Percentiles rank a stretch among this genome's conserved stretches.
Conservation (phyloP, 176 grass and related monocot species). For the Aegilops umbellulata region DNA sequence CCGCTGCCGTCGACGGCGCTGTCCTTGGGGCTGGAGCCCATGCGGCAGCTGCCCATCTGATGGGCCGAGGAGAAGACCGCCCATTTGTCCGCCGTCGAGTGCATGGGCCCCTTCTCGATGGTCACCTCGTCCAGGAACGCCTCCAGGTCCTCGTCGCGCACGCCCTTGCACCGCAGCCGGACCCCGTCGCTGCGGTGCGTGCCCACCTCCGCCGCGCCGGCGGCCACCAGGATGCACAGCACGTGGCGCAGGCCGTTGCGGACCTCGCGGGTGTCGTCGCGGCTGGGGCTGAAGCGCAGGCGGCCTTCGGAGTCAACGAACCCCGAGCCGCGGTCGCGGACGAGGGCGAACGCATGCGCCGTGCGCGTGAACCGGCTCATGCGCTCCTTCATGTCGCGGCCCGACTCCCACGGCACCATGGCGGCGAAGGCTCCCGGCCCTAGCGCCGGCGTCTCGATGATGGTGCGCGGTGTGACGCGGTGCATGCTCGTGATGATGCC, state of each 20-base stretch:
- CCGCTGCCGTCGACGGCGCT: conserved; percentile 63
- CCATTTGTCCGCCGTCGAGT: conserved; percentile 40
- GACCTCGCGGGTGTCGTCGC: conserved; percentile 55
- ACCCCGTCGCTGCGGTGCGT: conserved; percentile 77
- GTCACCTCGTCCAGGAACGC: conserved; percentile 66
- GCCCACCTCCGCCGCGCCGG: conserved; percentile 73
- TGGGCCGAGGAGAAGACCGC: conserved; percentile 57
- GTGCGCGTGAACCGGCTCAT: conserved; percentile 67
- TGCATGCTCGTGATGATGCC: conserved; percentile 90
- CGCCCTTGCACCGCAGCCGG: conserved; percentile 53
- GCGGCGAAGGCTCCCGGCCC: conserved; percentile 54
- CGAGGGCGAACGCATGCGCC: conserved; percentile 61
- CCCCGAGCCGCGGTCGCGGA: conserved; percentile 65
- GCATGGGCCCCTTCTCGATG: conserved; percentile 49
- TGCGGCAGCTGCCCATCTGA: conserved; percentile 92
- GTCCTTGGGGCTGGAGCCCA: conserved; percentile 39
- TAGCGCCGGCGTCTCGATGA: conserved; percentile 71
- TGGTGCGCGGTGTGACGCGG: conserved; percentile 54
- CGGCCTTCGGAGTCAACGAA: conserved; percentile 46
- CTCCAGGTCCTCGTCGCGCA: conserved; percentile 51
- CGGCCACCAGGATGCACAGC: conserved; percentile 69
- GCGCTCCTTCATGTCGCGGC: conserved; percentile 70
- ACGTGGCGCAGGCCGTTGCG: conserved; percentile 39
- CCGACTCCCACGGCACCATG: conserved; percentile 66
- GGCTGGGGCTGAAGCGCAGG: conserved; percentile 30